These are phyloP conservation scores for Blastomyces gilchristii DNA, from an alignment of 2,329 filamentous ascomycete species.

Conservation along the genomic window DNA sequence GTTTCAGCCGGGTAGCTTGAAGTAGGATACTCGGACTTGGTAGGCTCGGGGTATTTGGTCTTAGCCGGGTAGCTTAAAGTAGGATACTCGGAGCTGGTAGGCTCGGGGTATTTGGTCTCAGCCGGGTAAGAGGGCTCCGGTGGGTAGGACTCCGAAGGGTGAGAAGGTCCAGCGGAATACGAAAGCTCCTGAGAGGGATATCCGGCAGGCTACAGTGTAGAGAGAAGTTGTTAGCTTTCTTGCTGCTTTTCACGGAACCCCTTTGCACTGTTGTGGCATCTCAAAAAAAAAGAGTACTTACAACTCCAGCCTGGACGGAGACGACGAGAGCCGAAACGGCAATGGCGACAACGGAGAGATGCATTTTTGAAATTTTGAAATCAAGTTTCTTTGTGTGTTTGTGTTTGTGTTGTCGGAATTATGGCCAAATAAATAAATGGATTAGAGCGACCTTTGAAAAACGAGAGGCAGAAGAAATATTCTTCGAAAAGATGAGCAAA, in stretches of 20 bases:
- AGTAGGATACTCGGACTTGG: neutral
- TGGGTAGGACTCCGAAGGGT: too few species aligned
- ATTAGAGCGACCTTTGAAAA: neutral
- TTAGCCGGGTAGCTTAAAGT: neutral
- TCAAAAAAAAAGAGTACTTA: neutral
- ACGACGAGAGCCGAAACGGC: slow-evolving; percentile 15
- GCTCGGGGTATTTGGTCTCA: neutral
- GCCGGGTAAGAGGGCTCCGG: neutral
- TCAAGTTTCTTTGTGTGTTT: neutral
- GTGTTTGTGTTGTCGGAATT: too few species aligned
- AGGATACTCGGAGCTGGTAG: too few species aligned
- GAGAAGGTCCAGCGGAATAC: too few species aligned
- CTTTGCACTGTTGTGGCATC: neutral
- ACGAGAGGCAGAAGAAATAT: slow-evolving; percentile 6
- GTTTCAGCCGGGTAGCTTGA: neutral
- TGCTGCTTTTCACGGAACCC: neutral
- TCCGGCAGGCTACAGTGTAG: neutral
- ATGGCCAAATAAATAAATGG: too few species aligned
- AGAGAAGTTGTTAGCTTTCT: neutral
- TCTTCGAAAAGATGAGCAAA: neutral
- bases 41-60: neutral
- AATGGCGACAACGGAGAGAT: slow-evolving; percentile 15
- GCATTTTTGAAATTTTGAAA: slow-evolving; percentile 11
- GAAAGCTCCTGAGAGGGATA: neutral
- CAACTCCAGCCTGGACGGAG: neutral